These are phyloP conservation scores for Aspergillus affinis DNA, from an alignment of 495 filamentous ascomycete genomes.

Conservation along the genomic window DNA sequence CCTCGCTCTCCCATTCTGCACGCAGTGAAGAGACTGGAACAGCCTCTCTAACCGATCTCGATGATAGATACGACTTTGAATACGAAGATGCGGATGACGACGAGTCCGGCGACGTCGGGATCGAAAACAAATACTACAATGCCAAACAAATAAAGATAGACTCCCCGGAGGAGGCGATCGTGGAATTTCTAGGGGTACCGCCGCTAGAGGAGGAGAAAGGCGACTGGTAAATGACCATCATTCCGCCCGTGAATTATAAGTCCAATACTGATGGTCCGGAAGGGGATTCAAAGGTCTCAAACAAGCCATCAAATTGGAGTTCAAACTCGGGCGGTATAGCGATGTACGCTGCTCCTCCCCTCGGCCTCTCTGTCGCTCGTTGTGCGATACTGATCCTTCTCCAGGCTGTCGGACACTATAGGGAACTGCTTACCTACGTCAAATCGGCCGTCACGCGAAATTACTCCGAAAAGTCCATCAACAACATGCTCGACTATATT, in stretches of 20 bases:
- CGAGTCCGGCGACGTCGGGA: slow-evolving; percentile 82
- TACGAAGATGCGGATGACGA: slow-evolving; percentile 93
- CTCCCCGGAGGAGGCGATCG: slow-evolving; percentile 83
- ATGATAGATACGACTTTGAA: slow-evolving; percentile 87
- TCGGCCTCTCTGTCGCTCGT: background rate
- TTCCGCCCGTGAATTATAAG: background rate
- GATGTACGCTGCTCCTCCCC: slow-evolving; percentile 55
- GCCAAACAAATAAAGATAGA: slow-evolving; percentile 92
- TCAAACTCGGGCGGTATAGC: slow-evolving; percentile 80
- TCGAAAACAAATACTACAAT: slow-evolving; percentile 99
- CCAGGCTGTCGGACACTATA: slow-evolving; percentile 95
- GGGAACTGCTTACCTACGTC: slow-evolving; percentile 94
- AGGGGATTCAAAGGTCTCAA: slow-evolving; percentile 97
- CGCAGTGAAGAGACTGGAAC: background rate
- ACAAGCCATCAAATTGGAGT: slow-evolving; percentile 96
- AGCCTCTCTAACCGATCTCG: slow-evolving; percentile 13
- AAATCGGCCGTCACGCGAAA: slow-evolving; percentile 96
- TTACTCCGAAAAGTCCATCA: slow-evolving; percentile 98
- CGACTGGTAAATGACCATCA: slow-evolving; percentile 64
- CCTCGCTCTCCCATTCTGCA: slow-evolving; percentile 10
- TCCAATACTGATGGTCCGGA: slow-evolving; percentile 19
- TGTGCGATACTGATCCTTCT: slow-evolving; percentile 17
- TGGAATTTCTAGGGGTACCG: slow-evolving; percentile 86
- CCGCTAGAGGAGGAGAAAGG: slow-evolving; percentile 84
- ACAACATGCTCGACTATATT: slow-evolving; percentile 98